phyloP scores from a whole-genome alignment of 2,329 filamentous ascomycete genomes.

The Microdochium nivale region DNA sequence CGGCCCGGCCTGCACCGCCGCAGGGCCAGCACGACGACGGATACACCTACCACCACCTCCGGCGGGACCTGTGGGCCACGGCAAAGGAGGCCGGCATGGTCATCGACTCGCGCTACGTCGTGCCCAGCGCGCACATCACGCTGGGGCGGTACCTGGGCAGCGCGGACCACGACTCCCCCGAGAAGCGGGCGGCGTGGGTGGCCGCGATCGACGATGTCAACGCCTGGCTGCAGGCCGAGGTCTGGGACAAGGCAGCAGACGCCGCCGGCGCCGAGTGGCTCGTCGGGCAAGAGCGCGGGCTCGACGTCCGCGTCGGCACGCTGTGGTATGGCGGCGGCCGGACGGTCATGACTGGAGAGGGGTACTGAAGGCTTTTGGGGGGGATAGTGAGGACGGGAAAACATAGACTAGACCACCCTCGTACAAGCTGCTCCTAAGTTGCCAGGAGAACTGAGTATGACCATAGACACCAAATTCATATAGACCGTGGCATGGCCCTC shows the following conservation, averaged over 20 bases:
- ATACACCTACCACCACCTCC: slow-evolving; percentile 87
- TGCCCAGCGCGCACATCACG: slow-evolving; percentile 85
- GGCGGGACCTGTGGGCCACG: slow-evolving; percentile 64
- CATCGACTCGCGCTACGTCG: slow-evolving; percentile 73
- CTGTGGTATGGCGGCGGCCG: slow-evolving; percentile 86
- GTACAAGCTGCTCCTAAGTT: too few relatives aligned
- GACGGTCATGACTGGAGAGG: slow-evolving; percentile 54
- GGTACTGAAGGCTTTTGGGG: slow-evolving; percentile 33
- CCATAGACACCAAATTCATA: too few relatives aligned
- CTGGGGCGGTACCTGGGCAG: slow-evolving; percentile 70
- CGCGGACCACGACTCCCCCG: slow-evolving; percentile 50
- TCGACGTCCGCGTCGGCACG: slow-evolving; percentile 66
- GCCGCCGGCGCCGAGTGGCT: slow-evolving; percentile 59
- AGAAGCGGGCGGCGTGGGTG: slow-evolving; percentile 57
- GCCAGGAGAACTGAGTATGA: too few relatives aligned
- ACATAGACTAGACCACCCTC: too few relatives aligned
- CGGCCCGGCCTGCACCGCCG: slow-evolving; percentile 23
- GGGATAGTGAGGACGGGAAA: too few relatives aligned
- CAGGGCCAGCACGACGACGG: slow-evolving; percentile 40
- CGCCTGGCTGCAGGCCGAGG: slow-evolving; percentile 58
- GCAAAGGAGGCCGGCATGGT: slow-evolving; percentile 54
- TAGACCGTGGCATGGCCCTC: too few relatives aligned
- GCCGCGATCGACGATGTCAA: slow-evolving; percentile 69
- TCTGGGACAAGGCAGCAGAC: slow-evolving; percentile 53
- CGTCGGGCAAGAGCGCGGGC: slow-evolving; percentile 75